A percentile compares a stretch with the other conserved stretches of the same genome.
These are phyloP conservation scores for Lentinula edodes DNA, from an alignment of 768 basidiomycete species.

Conservation along the genomic window DNA sequence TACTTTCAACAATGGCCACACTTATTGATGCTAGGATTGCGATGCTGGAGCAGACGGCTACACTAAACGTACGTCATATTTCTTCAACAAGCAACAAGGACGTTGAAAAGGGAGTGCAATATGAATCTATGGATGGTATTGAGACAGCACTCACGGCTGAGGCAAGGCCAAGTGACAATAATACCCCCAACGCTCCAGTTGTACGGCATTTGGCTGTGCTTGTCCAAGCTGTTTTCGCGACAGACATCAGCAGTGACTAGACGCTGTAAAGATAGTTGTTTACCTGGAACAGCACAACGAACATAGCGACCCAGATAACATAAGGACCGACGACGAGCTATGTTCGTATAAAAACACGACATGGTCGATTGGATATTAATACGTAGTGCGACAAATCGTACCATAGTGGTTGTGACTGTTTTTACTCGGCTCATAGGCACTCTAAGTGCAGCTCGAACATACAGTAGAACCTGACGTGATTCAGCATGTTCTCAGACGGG, in stretches of 20 bases:
- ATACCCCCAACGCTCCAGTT: background rate
- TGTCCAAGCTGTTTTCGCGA: background rate
- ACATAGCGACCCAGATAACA: background rate
- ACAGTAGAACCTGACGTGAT: background rate
- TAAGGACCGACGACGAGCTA: background rate
- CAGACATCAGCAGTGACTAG: background rate
- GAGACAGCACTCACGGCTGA: background rate
- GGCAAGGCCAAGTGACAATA: background rate
- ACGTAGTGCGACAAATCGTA: too few relatives aligned
- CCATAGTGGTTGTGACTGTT: background rate
- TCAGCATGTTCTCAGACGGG: background rate
- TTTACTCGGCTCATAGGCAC: slow-evolving; percentile 1
- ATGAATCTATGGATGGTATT: background rate
- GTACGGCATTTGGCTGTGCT: background rate
- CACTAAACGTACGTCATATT: background rate
- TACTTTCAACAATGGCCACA: background rate
- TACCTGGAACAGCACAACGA: background rate
- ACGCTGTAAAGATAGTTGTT: background rate
- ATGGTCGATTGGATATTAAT: background rate
- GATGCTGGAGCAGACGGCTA: background rate
- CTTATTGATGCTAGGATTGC: background rate
- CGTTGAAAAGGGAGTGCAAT: background rate
- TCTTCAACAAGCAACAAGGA: background rate
- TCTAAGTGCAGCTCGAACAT: background rate
- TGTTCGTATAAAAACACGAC: background rate